Base-by-base conservation (phyloP, 768 basidiomycete genomes). In the Floccularia luteovirens region DNA sequence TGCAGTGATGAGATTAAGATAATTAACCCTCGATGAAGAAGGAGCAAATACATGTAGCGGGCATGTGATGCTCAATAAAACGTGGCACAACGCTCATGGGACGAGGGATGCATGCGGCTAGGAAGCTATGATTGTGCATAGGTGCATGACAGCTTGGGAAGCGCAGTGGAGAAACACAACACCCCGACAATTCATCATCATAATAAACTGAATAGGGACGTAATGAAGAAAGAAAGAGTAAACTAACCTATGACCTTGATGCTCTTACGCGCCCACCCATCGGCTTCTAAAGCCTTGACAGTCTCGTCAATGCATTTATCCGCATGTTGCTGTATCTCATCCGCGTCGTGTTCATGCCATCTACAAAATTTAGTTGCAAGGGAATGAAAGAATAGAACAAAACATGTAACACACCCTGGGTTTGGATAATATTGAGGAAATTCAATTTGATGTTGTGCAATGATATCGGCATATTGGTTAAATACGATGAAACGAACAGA, bases 261-360 rank as follows among this genome's bases (percentile, higher is more conserved):
- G 57, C 89, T 86, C 38, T 79, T 74, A 57, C 75, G 79, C 1
- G 73, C 62, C 80, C 83, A 94, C 4, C 92, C 94, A 12, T 69
- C 64, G 24, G 63, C 69, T 52, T 90, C 85, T 48, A 99, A 67
- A 38, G 72, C 66, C 48, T 76, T 71, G 36, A 85, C 72, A 5
- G 87, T 81, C 41, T 74, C 72, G 31, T 75, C 69, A 41, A 98
- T 83, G 58, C 90, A 93, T 35, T 66, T 61, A 21, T 87, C 75
- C 32, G 85, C 82, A 45, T 79, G 73, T 42, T 74, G 62, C 50
- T 84, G 77, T 46, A 98, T 85, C 56, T 92, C 90, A 31, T 72
- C 65, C 0, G 90, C 79, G 55, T 94, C 84, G 59, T 98, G 96
- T 47, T 93, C 91, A 57, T 97, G 94, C 93, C 93, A 97, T 52